Evolutionary conservation across 2,329 filamentous ascomycete species (phyloP), one percentile per base, ranked within the genome.

Genomic region (Beauveria sp.): DNA sequence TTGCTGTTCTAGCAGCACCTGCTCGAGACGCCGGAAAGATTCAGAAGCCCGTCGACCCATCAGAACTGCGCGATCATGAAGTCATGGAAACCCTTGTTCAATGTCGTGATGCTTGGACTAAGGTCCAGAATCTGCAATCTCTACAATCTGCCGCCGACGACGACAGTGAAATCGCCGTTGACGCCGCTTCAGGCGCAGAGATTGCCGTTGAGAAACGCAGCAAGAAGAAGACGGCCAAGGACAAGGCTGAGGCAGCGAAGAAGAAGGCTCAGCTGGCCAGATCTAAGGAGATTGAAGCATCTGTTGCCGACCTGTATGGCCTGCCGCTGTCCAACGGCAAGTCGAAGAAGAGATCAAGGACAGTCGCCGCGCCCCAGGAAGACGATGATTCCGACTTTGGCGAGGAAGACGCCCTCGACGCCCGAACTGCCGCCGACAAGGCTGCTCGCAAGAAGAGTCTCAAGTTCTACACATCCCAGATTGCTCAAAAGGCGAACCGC

Each of bases 401-500:
- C 67, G 95, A 99, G 69, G 92, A 96, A 72, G 88, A 90, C 18
- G 78, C 80, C 4, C 83, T 98, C 62, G 91, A 92, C 59, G 86
- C 87, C 12, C 83, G 86, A 64, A 86, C 93, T 63, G 88, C 91
- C 1, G 90, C 89, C 47, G 91, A 96, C 69, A 99, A 99, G 76
- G 90, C 88, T 0, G 84, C 86, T 63, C 90, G 92, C 74, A 96
- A 95, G 81, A 96, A 96, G 80, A 91, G 86, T 65, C 83, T 99
- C 62, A 89, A 92, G 65, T 99, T 99, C 81, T 99, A 99, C 82
- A 98, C 96, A 2, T 96, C 93, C 3, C 95, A 99, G 73, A 95
- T 99, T 66, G 89, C 90, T 30, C 93, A 98, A 73, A 98, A 97
- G 76, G 86, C 91, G 61, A 96, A 91, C 77, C 93, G 91, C 72